Base-by-base conservation (phyloP, 192 early-diverging fungal genomes). In the Paraglomus brasilianum region DNA sequence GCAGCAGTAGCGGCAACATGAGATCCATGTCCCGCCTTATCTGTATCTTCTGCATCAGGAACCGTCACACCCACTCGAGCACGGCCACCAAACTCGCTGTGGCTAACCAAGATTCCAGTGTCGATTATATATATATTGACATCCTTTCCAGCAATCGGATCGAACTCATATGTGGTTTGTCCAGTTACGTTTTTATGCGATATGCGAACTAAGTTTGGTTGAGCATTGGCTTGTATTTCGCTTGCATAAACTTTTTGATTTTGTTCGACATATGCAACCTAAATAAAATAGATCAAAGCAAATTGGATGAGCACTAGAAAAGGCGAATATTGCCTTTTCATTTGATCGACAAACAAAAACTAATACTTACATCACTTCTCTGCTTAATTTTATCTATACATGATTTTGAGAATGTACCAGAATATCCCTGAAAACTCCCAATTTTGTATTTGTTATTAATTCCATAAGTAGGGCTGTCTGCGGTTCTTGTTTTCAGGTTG, bases 141-240 rank as follows among this genome's bases (percentile, higher is more conserved):
- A 47, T 81, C 84, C 39, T 42, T 58, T 38, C 87, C 86, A 24
- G 86, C 94, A 21, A 75, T 64, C n/a, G 80, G 62, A 72, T 89
- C 77, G 79, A 93, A 90, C 5, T 81, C 69, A 72, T 96, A 97
- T 76, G 87, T 87, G 76, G 17, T 21, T 46, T 62, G n/a, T 45
- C 43, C 43, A 30, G 4, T 13, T 40, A 15, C 5, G 2, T 11
- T 22, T 8, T 4, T 22, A 78, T 94, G 91, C 47, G 91, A 89
- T 53, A 95, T 88, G 70, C 94, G 90, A 55, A 88, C 84, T 45
- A 97, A 73, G 44, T 92, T 92, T 94, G 93, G 95, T 15, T 93
- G 93, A n/a, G 93, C 92, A 73, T 86, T 80, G 45, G 70, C 77
- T 80, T 97, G 89, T 22, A 80, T 75, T n/a, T 87, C 89, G 48